Percentiles rank a stretch among this genome's conserved stretches.
phyloP scores from a whole-genome alignment of 805 yeast genomes.

The Kregervanrija delftensis region DNA sequence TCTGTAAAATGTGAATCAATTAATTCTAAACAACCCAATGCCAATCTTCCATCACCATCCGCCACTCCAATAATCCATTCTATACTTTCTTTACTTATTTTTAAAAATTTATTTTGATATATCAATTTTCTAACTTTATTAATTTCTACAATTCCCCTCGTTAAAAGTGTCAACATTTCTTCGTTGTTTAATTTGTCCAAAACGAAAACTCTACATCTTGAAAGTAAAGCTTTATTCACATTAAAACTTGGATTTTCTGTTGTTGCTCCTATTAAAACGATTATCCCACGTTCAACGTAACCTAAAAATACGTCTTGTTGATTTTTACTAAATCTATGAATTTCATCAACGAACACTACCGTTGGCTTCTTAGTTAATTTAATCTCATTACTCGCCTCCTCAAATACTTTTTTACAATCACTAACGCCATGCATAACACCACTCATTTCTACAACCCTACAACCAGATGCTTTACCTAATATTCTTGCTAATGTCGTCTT shows the following conservation, averaged over 20 bases:
- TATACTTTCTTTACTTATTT: constrained; percentile 48
- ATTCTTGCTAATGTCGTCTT: constrained; percentile 71
- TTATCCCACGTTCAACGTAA: constrained; percentile 74
- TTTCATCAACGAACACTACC: constrained; percentile 83
- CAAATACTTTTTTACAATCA: constrained; percentile 61
- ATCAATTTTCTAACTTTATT: constrained; percentile 55
- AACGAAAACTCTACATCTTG: constrained; percentile 78
- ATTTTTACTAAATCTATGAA: constrained; percentile 76
- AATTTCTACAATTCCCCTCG: constrained; percentile 50
- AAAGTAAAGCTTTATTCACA: constrained; percentile 71
- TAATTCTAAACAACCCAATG: constrained; percentile 73
- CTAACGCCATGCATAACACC: constrained; percentile 69
- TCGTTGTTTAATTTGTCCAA: constrained; percentile 43
- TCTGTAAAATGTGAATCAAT: constrained; percentile 45
- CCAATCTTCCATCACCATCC: constrained; percentile 85
- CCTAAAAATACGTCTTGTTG: constrained; percentile 90
- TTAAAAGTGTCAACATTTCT: constrained; percentile 48
- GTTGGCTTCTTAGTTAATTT: constrained; percentile 45
- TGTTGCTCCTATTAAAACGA: constrained; percentile 89
- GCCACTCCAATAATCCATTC: constrained; percentile 67
- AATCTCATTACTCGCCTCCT: constrained; percentile 39
- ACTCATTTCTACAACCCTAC: constrained; percentile 70
- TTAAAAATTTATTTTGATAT: constrained; percentile 41
- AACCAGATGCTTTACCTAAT: constrained; percentile 46
- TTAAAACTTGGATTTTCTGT: constrained; percentile 90